These are phyloP conservation scores for Metarhizium sp. DNA, from an alignment of 2,329 filamentous ascomycete species.

Conservation along the genomic window DNA sequence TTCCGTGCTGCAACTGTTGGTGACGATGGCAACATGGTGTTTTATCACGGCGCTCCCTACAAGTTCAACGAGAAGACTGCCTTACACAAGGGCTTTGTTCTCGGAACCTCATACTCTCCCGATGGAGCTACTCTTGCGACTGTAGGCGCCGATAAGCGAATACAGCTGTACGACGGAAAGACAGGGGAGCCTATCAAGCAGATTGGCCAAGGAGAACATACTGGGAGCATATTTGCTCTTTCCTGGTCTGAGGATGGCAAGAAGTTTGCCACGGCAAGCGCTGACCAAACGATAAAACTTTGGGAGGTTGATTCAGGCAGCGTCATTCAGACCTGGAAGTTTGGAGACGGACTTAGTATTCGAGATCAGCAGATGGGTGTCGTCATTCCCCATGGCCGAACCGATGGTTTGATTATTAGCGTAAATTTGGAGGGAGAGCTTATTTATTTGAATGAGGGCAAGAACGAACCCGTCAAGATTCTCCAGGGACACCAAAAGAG, in stretches of 20 bases:
- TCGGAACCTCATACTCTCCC: conserved; percentile 80
- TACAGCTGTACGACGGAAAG: conserved; percentile 94
- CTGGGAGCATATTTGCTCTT: conserved; percentile 84
- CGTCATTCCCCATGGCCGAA: conserved; percentile 74
- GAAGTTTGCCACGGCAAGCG: conserved; percentile 81
- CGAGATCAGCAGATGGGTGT: conserved; percentile 89
- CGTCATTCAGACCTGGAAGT: conserved; percentile 70
- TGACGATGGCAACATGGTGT: conserved; percentile 83
- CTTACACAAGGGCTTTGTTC: conserved; percentile 81
- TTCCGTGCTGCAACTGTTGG: conserved; percentile 83
- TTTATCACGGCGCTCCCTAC: conserved; percentile 90
- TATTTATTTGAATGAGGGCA: conserved; percentile 74
- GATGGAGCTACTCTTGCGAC: conserved; percentile 76
- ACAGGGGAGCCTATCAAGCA: conserved; percentile 73
- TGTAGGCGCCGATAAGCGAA: conserved; percentile 84
- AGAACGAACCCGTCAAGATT: conserved; percentile 56
- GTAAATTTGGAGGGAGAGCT: conserved; percentile 82
- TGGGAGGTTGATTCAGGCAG: conserved; percentile 83
- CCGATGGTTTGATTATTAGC: conserved; percentile 82
- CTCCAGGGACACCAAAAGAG: conserved; percentile 87
- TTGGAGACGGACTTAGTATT: conserved; percentile 71
- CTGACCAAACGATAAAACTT: conserved; percentile 87
- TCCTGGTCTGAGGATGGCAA: conserved; percentile 85
- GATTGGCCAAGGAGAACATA: conserved; percentile 78
- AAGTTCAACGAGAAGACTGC: conserved; percentile 83